Conservation (phyloP, 2,329 filamentous ascomycete genomes). For the Sordariomycetes sp. region DNA sequence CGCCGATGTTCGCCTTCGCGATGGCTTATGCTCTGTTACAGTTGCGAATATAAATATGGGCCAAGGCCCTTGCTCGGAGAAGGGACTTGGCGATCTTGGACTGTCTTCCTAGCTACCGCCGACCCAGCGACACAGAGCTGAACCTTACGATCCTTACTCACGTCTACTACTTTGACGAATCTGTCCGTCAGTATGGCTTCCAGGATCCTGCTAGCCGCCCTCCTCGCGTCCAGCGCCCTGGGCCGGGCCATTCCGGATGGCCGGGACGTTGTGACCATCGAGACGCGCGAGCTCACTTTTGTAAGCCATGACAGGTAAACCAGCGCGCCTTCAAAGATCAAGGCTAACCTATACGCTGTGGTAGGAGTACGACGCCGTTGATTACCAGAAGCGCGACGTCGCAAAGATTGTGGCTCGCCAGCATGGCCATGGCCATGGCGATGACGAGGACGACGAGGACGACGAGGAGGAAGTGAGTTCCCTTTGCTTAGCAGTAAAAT, state of each 20-base stretch:
- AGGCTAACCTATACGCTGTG: not conserved
- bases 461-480: not conserved
- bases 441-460: not conserved
- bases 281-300: conserved; percentile 2
- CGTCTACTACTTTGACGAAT: not conserved
- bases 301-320: not conserved
- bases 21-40: not conserved
- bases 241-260: conserved; percentile 7
- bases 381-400: not conserved
- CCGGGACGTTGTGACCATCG: not conserved
- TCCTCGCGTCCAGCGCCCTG: conserved; percentile 9
- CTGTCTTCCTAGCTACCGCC: no score
- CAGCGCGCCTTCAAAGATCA: not conserved
- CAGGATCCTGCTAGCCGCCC: conserved; percentile 7
- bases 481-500: not conserved
- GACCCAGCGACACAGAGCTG: not conserved
- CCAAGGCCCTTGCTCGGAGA: no score
- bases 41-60: not conserved
- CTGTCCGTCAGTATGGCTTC: conserved; percentile 7
- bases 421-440: not conserved
- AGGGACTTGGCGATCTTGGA: no score
- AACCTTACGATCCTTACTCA: not conserved
- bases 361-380: not conserved
- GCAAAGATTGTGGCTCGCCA: not conserved
- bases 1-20: not conserved